Conservation (phyloP, 192 early-diverging fungal genomes). For the Entophlyctis luteolus region DNA sequence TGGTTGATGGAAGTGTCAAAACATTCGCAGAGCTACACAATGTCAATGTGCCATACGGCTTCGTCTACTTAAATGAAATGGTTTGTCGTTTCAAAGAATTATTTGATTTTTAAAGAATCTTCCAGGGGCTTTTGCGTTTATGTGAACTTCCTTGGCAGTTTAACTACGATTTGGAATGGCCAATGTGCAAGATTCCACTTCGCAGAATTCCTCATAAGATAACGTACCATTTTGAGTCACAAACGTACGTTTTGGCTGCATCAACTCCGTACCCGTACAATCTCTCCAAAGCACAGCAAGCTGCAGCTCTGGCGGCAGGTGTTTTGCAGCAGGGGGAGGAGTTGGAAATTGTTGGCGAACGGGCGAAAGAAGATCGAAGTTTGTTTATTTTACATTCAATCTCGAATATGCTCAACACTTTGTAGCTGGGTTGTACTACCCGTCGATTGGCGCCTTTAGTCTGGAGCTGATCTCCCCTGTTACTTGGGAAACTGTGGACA, state of each 20-base stretch:
- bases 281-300: slow-evolving; percentile 60
- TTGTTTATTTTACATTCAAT: slow-evolving; percentile 9
- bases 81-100: slow-evolving; percentile 41
- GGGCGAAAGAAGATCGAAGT: slow-evolving; percentile 40
- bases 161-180: slow-evolving; percentile 70
- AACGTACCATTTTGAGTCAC: slow-evolving; percentile 75
- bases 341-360: slow-evolving; percentile 25
- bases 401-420: slow-evolving; percentile 3
- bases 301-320: slow-evolving; percentile 50
- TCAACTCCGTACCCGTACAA: slow-evolving; percentile 62
- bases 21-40: slow-evolving; percentile 77
- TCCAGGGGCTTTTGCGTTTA: slow-evolving; percentile 61
- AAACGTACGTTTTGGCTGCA: slow-evolving; percentile 76
- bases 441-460: slow-evolving; percentile 54
- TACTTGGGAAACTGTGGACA: slow-evolving; percentile 91
- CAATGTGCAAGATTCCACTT: slow-evolving; percentile 66
- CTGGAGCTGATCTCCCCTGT: slow-evolving; percentile 89
- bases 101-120: slow-evolving; percentile 1
- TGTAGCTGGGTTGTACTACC: slow-evolving; percentile 50
- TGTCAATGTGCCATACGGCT: slow-evolving; percentile 71
- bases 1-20: slow-evolving; percentile 59
- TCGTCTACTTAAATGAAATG: slow-evolving; percentile 66
- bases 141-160: slow-evolving; percentile 65
- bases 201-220: slow-evolving; percentile 70
- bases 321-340: slow-evolving; percentile 61